Base-by-base conservation (phyloP, 257 asterid species). In the Primulina huaijiensis region DNA sequence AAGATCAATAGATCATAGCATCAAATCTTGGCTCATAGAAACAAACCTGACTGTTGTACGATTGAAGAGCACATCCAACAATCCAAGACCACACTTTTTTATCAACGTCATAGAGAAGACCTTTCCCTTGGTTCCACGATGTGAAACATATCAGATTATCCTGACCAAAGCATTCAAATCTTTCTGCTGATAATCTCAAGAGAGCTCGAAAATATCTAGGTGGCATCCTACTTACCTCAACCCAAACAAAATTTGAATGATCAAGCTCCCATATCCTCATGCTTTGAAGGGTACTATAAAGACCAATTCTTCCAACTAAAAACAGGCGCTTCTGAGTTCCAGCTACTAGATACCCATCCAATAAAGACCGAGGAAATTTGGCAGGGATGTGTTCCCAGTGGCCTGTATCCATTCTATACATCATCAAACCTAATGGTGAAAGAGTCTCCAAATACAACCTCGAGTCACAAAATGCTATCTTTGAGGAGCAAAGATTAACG, bases 241-340 rank as follows among this genome's bases (percentile, higher is more conserved):
- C 83, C 99, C 99, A 94, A 58, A 84, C 80, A 71, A 80, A 83
- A 68, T 88, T 89, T 6, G 81, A 34, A 68, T 91, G 99, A 75
- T 94, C 99, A 67, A 94, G 88, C 81, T 94, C 99, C 99, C 99
- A 94, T 64, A 94, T 91, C 85, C 90, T 89, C 97, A 94, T 94
- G 70, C 97, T 89, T 74, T 94, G 99, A 12, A 89, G 89, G 50
- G 92, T 89, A 77, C 97, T 89, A 35, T 89, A 91, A 34, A 94
- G 83, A 60, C 99, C 99, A 20, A 94, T 91, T 74, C 99, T 86
- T 55, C 99, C 97, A 34, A 94, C 99, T 46, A 91, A 81, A 81
- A 91, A 89, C 77, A 94, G 76, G 21, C 98, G 92, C 71, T 88
- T 88, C 29, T 92, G 84, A 8, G 96, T 83, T 65, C 97, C 99